These are phyloP conservation scores for Luvunga scandens DNA, from an alignment of 345 rosid species.

Conservation along the genomic window DNA sequence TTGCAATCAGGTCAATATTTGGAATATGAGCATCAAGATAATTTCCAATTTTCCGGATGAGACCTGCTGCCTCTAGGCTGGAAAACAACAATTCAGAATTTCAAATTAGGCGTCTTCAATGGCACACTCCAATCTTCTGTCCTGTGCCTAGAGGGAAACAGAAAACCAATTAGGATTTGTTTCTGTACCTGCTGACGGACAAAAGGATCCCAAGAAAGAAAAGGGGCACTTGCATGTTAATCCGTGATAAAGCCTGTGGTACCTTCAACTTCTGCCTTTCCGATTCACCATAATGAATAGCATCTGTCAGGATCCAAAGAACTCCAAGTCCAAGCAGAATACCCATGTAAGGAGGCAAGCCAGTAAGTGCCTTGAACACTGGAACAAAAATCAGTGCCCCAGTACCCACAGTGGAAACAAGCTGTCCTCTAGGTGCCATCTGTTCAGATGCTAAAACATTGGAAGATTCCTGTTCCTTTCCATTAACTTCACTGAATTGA, in stretches of 20 bases:
- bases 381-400: constrained; percentile 95
- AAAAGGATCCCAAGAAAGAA: constrained; percentile 95
- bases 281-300: constrained; percentile 92
- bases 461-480: constrained; percentile 60
- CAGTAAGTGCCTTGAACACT: constrained; percentile 85
- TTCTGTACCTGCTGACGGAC: constrained; percentile 76
- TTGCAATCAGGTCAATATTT: constrained; percentile 68
- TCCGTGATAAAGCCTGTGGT: constrained; percentile 91
- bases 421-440: constrained; percentile 90
- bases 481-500: constrained; percentile 75
- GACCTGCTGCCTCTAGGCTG: constrained; percentile 92
- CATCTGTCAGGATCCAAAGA: constrained; percentile 95
- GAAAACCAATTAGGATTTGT: not conserved
- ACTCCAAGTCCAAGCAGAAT: constrained; percentile 94
- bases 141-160: not conserved
- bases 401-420: constrained; percentile 76
- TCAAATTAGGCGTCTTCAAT: not conserved
- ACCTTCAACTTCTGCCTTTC: constrained; percentile 86
- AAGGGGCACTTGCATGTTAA: constrained; percentile 91
- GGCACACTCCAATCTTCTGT: not conserved
- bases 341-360: constrained; percentile 96
- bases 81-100: constrained; percentile 4
- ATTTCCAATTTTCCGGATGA: constrained; percentile 85
- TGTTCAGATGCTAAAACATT: constrained; percentile 76
- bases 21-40: constrained; percentile 84